Conservation (phyloP, 768 basidiomycete genomes). For the Candolleomyces efflorescens region DNA sequence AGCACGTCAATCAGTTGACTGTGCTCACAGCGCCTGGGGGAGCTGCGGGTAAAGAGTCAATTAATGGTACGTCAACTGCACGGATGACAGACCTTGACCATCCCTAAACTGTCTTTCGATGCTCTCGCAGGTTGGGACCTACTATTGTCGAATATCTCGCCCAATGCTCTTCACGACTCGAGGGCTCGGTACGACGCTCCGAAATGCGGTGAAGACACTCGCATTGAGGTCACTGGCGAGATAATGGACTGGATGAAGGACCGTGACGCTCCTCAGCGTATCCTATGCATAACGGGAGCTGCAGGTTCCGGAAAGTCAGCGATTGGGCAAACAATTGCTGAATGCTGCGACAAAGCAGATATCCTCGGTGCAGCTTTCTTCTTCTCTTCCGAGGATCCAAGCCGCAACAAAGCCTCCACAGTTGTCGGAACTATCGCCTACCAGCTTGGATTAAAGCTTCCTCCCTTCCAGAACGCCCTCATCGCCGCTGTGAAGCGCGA, state of each 20-base stretch:
- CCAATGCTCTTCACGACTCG: no score
- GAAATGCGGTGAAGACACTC: no score
- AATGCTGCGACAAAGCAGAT: neutral
- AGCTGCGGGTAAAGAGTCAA: no score
- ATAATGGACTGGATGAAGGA: neutral
- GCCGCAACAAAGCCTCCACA: neutral
- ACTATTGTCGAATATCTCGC: no score
- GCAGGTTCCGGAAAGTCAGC: slow-evolving; percentile 3
- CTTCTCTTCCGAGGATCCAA: neutral
- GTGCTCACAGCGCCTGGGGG: no score
- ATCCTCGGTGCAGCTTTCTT: neutral
- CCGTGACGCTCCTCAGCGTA: neutral
- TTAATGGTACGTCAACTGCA: no score
- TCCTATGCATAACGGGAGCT: slow-evolving; percentile 1
- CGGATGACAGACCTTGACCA: no score
- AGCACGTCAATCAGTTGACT: no score
- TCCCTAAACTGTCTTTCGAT: no score
- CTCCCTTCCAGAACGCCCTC: no score
- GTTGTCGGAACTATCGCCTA: slow-evolving; percentile 2
- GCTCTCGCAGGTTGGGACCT: no score
- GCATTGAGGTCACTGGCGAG: neutral
- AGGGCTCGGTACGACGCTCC: no score
- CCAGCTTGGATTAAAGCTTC: neutral
- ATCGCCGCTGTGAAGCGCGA: neutral
- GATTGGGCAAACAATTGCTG: neutral